Percentiles rank a stretch among this genome's conserved stretches.
These are phyloP conservation scores for Suillus tomentosus DNA, from an alignment of 768 basidiomycete species.

Conservation along the genomic window DNA sequence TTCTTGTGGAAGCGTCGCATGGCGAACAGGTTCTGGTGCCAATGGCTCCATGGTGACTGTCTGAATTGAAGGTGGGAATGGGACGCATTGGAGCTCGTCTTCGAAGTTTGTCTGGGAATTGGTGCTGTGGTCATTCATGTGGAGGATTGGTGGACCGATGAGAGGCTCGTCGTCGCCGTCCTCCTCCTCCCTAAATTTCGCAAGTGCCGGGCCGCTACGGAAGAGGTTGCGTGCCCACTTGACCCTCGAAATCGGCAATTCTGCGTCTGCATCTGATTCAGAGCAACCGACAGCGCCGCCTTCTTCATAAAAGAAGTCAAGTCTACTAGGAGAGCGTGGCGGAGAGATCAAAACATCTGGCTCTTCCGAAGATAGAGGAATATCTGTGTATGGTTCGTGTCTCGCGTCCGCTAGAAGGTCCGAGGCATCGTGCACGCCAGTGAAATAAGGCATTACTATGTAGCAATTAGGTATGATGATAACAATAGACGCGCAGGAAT, in stretches of 20 bases:
- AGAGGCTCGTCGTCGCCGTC: slow-evolving; percentile 4
- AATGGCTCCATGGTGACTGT: slow-evolving; percentile 17
- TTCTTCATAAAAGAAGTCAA: slow-evolving; percentile 39
- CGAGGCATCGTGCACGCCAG: background rate
- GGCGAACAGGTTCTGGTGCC: slow-evolving; percentile 28
- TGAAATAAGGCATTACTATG: background rate
- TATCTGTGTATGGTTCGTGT: slow-evolving; percentile 13
- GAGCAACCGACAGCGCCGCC: slow-evolving; percentile 4
- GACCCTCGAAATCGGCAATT: slow-evolving; percentile 8
- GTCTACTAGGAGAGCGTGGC: slow-evolving; percentile 49
- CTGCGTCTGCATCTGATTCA: slow-evolving; percentile 9
- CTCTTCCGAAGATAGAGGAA: slow-evolving; percentile 16
- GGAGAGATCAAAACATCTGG: slow-evolving; percentile 27
- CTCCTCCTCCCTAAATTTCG: slow-evolving; percentile 16
- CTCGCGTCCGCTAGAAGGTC: slow-evolving; percentile 13
- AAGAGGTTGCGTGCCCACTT: slow-evolving; percentile 18
- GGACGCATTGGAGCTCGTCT: slow-evolving; percentile 18
- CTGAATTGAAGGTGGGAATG: slow-evolving; percentile 18
- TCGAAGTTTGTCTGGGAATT: slow-evolving; percentile 19
- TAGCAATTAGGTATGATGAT: background rate
- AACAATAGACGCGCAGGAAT: background rate
- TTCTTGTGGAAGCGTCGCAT: slow-evolving; percentile 11
- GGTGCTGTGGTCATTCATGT: slow-evolving; percentile 4
- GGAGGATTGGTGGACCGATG: slow-evolving; percentile 7
- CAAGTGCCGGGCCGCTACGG: slow-evolving; percentile 4